These are phyloP conservation scores for Populus ilicifolia DNA, from an alignment of 345 rosid species.

Conservation along the genomic window DNA sequence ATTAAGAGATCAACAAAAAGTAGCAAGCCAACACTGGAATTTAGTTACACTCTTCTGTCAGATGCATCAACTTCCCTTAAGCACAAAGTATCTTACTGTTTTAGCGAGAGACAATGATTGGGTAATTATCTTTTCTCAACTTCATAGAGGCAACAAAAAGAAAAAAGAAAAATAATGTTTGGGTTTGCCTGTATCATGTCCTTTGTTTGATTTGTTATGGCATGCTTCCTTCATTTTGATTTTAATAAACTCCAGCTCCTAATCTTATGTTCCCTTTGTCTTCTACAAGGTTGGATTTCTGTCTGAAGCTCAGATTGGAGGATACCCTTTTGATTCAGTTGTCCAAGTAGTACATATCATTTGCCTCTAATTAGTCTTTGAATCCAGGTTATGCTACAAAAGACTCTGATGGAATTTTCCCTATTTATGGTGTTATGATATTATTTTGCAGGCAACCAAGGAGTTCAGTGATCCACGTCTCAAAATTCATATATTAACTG, in stretches of 20 bases:
- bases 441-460: slow-evolving; percentile 61
- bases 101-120: slow-evolving; percentile 97
- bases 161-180: neutral
- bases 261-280: slow-evolving; percentile 21
- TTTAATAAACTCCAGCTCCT: slow-evolving; percentile 1
- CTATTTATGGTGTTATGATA: slow-evolving; percentile 18
- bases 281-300: slow-evolving; percentile 80
- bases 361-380: slow-evolving; percentile 7
- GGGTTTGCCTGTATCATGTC: neutral
- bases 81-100: slow-evolving; percentile 85
- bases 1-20: slow-evolving; percentile 79
- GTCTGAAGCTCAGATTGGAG: slow-evolving; percentile 94
- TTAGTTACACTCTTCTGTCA: slow-evolving; percentile 83
- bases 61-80: slow-evolving; percentile 84
- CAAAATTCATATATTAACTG: slow-evolving; percentile 77
- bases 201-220: neutral
- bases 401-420: slow-evolving; percentile 8
- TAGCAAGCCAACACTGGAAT: slow-evolving; percentile 86
- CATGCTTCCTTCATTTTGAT: slow-evolving; percentile 4
- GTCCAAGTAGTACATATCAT: slow-evolving; percentile 66
- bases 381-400: neutral
- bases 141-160: neutral
- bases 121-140: slow-evolving; percentile 44
- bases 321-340: slow-evolving; percentile 74
- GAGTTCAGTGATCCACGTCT: slow-evolving; percentile 89